These are phyloP conservation scores for Neurospora crassa DNA, from an alignment of 2,329 filamentous ascomycete species.

Conservation along the genomic window DNA sequence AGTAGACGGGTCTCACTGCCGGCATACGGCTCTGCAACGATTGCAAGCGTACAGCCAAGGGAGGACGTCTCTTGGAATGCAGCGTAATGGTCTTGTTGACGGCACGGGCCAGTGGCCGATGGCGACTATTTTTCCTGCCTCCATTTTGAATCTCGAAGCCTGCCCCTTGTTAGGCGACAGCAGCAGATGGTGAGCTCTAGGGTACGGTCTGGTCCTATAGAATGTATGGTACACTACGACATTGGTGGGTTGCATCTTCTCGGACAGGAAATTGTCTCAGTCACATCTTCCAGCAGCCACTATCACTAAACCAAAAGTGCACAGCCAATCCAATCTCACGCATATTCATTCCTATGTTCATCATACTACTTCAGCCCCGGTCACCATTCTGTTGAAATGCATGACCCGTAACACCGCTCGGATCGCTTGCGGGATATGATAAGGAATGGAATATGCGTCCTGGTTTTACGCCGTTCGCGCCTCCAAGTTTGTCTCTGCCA, in stretches of 20 bases:
- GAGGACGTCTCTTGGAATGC: neutral
- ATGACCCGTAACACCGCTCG: neutral
- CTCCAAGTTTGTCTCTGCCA: neutral
- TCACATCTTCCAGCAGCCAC: neutral
- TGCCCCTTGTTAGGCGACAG: neutral
- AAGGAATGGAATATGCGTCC: neutral
- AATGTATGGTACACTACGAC: neutral
- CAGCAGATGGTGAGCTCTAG: neutral
- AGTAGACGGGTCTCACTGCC: neutral
- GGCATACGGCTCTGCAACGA: neutral
- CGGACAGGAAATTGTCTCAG: neutral
- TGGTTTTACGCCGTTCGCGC: neutral
- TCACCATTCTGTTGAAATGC: neutral
- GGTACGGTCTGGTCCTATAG: neutral
- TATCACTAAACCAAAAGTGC: neutral
- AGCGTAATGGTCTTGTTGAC: neutral
- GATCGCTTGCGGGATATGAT: neutral
- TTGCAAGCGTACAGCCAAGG: neutral
- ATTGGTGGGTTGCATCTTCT: neutral
- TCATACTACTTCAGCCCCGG: neutral
- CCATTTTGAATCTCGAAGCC: neutral
- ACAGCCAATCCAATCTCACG: neutral
- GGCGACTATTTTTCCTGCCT: neutral
- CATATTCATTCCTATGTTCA: neutral
- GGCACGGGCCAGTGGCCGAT: neutral